Base-by-base conservation (phyloP, 139 green algal species). In the Pleodorina starrii region DNA sequence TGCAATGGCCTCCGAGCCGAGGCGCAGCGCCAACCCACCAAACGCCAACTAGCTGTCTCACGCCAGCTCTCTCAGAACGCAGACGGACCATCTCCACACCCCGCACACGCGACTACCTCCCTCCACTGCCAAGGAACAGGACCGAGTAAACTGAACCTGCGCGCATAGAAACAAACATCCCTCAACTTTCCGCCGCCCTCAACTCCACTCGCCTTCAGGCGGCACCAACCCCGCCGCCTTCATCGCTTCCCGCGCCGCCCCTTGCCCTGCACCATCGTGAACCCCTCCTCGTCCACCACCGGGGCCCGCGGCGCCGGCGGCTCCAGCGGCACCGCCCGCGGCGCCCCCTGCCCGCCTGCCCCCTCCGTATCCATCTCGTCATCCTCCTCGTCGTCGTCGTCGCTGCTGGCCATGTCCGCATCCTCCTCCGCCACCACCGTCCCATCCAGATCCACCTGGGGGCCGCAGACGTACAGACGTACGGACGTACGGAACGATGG, bases 281-380 rank as follows among this genome's bases (percentile, higher is more conserved):
- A 97, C 5, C 95, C 95, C 80, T 97, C 95, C 23, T 92, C 92
- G 73, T 97, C 95, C 54, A 97, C 92, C 1, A 96, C 60, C 23
- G 76, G 90, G 59, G 60, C 71, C 17, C 66, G 48, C 17, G 48
- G 63, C 35, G 43, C 59, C 6, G 71, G 73, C 7, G 75, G 90
- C 38, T 89, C 68, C 72, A 89, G 82, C 40, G 74, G 73, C 54
- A 90, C 85, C 42, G 32, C 74, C 73, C 54, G 42, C 17, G 73
- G 48, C 76, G 54, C 76, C 42, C 46, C 82, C 38, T 68, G 44
- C 32, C 76, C 76, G 32, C 35, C 48, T 32, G 32, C 72, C 42
- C 59, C 84, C 48, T 90, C 85, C 59, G 92, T 93, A 10, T 85
- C 93, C 91, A 40, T 91, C 93, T 89, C 90, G 32, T 90, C 90